Percentiles rank a stretch among this genome's conserved stretches.
These are phyloP conservation scores for Hanseniaspora meyeri DNA, from an alignment of 805 yeast genomes.

Conservation along the genomic window DNA sequence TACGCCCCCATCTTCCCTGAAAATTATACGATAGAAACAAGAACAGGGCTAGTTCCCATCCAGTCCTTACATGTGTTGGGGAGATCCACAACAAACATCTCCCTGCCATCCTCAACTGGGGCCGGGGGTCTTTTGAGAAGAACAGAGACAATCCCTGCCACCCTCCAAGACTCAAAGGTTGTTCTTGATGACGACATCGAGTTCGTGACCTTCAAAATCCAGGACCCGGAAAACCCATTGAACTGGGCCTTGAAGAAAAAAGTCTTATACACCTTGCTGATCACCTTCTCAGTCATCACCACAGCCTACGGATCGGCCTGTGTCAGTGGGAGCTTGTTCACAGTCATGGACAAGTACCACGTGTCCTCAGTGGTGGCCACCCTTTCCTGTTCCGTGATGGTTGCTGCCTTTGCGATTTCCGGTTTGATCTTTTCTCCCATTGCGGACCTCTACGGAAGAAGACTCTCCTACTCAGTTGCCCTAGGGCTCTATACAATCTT, in stretches of 20 bases:
- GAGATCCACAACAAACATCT: constrained; percentile 25
- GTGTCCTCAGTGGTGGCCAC: constrained; percentile 72
- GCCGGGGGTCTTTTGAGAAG: constrained; percentile 24
- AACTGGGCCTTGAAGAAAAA: constrained; percentile 54
- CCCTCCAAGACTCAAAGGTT: constrained; percentile 2
- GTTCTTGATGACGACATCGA: constrained; percentile 38
- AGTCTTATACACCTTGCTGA: constrained; percentile 56
- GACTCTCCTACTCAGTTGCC: constrained; percentile 69
- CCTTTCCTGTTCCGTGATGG: constrained; percentile 75
- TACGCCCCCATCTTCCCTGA: constrained; percentile 61
- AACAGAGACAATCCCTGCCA: constrained; percentile 32
- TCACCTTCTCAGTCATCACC: constrained; percentile 64
- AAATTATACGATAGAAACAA: constrained; percentile 79
- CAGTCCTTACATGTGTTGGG: constrained; percentile 58
- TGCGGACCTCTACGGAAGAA: constrained; percentile 73
- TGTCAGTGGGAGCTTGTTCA: constrained; percentile 72
- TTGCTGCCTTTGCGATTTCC: constrained; percentile 75
- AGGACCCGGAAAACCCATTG: constrained; percentile 83
- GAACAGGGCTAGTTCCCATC: constrained; percentile 77
- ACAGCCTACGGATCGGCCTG: constrained; percentile 92
- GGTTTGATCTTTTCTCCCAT: constrained; percentile 85
- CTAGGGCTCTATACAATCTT: constrained; percentile 62
- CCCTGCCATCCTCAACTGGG: not conserved
- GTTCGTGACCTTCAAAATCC: constrained; percentile 66
- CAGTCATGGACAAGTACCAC: constrained; percentile 50